Evolutionary conservation across 805 yeast species (phyloP).

Genomic region (Candida ficus): DNA sequence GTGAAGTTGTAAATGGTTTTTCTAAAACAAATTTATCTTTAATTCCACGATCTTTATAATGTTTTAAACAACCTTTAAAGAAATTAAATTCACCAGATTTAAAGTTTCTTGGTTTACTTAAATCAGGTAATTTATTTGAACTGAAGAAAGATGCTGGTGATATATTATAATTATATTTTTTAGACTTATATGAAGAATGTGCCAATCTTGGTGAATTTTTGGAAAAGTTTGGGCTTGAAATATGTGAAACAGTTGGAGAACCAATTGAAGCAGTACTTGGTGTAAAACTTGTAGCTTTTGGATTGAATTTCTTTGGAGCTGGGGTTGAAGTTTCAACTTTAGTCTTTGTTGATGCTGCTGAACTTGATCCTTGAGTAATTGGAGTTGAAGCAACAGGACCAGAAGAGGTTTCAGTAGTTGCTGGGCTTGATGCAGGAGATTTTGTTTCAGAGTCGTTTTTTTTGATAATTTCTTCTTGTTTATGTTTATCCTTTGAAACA

Average conservation of each 20-base stretch:
- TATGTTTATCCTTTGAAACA: conserved; percentile 58
- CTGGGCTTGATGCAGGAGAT: conserved; percentile 12
- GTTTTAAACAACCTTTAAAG: conserved; percentile 23
- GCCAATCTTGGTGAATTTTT: conserved; percentile 22
- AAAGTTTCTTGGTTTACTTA: conserved; percentile 20
- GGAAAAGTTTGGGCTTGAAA: conserved; percentile 16
- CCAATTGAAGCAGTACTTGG: conserved; percentile 31
- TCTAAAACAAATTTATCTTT: conserved; percentile 42
- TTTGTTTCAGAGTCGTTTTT: conserved; percentile 16
- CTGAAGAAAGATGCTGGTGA: conserved; percentile 16
- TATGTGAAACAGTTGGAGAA: conserved; percentile 10
- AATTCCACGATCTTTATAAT: conserved; percentile 17
- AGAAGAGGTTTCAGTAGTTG: conserved; percentile 4
- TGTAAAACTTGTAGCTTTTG: conserved; percentile 61
- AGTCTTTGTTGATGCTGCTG: not conserved
- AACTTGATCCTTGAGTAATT: not conserved
- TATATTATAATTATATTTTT: conserved; percentile 7
- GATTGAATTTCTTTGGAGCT: conserved; percentile 45
- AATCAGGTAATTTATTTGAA: conserved; percentile 23
- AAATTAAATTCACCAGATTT: conserved; percentile 22
- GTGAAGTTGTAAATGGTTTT: conserved; percentile 66
- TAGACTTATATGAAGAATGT: conserved; percentile 6
- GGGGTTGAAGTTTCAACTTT: conserved; percentile 9
- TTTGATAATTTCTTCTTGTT: conserved; percentile 54
- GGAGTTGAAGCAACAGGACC: not conserved